Evolutionary conservation across 495 filamentous ascomycete genomes (phyloP).

Genomic region (Aspergillus panamensis): DNA sequence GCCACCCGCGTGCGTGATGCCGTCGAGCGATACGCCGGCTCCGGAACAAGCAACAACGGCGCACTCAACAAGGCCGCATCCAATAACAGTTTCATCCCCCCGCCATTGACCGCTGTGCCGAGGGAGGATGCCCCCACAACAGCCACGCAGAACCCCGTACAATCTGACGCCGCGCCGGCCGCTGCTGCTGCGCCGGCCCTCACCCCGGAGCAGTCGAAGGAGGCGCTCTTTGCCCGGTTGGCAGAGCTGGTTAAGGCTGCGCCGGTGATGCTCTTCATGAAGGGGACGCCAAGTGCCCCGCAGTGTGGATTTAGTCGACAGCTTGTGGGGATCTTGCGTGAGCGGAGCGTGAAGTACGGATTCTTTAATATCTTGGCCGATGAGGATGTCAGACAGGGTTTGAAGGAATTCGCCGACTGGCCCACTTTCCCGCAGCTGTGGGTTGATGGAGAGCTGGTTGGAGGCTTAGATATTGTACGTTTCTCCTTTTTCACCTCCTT

Average conservation of each 20-base stretch:
- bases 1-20: conserved; percentile 73
- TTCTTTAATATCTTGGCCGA: conserved; percentile 99
- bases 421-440: conserved; percentile 94
- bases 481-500: conserved; percentile 4
- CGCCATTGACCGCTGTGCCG: conserved; percentile 46
- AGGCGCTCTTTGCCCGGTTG: conserved; percentile 74
- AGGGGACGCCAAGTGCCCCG: conserved; percentile 78
- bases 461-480: conserved; percentile 93
- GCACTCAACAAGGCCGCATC: conserved; percentile 20
- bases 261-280: conserved; percentile 92
- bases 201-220: conserved; percentile 60
- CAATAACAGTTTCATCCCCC: conserved; percentile 46
- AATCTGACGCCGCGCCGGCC: neutral
- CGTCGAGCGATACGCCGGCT: conserved; percentile 73
- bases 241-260: conserved; percentile 84
- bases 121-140: conserved; percentile 39
- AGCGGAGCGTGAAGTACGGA: conserved; percentile 88
- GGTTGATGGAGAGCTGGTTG: conserved; percentile 77
- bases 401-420: conserved; percentile 96
- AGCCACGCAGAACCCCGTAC: conserved; percentile 40
- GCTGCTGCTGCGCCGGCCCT: conserved; percentile 29
- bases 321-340: conserved; percentile 77
- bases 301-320: conserved; percentile 95
- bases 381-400: conserved; percentile 91
- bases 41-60: conserved; percentile 19